Conservation (phyloP, 2,329 filamentous ascomycete species). For the Thelonectria rubi region DNA sequence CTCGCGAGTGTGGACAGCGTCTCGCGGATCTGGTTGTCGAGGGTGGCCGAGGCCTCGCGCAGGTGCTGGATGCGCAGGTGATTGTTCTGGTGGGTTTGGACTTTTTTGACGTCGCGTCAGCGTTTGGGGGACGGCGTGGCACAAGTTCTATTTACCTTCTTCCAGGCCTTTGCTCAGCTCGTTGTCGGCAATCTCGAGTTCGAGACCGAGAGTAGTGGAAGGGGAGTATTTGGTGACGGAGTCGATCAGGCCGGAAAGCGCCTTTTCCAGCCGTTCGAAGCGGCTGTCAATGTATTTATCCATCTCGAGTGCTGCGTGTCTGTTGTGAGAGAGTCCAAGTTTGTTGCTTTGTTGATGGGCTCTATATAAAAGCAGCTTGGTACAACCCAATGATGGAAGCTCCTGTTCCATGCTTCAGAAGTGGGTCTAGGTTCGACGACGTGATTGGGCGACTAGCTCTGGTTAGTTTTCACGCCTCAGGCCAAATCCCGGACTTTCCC, state of each 20-base stretch:
- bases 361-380: constrained; percentile 12
- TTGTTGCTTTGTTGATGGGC: constrained; percentile 19
- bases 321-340: background rate
- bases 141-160: constrained; percentile 58
- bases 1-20: constrained; percentile 75
- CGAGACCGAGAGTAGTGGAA: constrained; percentile 70
- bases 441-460: constrained; percentile 28
- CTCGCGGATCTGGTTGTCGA: constrained; percentile 77
- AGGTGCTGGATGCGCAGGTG: constrained; percentile 73
- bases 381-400: constrained; percentile 18
- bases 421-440: constrained; percentile 20
- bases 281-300: constrained; percentile 68
- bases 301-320: constrained; percentile 55
- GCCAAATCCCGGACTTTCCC: constrained; percentile 48
- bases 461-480: constrained; percentile 43
- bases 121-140: background rate
- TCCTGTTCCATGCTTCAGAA: constrained; percentile 19
- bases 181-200: constrained; percentile 75
- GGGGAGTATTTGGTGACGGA: constrained; percentile 86
- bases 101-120: constrained; percentile 50
- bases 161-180: constrained; percentile 73
- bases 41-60: constrained; percentile 69
- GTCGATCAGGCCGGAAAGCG: constrained; percentile 75
- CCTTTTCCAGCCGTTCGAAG: constrained; percentile 73
- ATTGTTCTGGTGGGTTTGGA: constrained; percentile 80